phyloP scores from a whole-genome alignment of 1,284 basidiomycete species.

The Sutorius eximius region DNA sequence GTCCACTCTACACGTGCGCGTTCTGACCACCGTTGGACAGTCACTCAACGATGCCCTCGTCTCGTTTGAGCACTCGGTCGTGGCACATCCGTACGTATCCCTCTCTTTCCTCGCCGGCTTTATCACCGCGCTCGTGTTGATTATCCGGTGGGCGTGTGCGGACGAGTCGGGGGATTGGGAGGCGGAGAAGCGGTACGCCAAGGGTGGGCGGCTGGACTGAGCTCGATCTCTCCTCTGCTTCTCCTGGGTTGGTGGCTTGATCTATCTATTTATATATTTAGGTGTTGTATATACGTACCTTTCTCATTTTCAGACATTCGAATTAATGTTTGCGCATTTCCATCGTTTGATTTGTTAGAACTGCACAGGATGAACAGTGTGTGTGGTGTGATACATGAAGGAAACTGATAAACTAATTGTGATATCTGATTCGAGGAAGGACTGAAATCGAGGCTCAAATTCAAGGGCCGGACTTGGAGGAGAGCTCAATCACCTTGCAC shows the following conservation, averaged over 20 bases:
- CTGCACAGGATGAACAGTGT: too few relatives aligned
- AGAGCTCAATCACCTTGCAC: too few relatives aligned
- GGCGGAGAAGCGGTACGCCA: conserved; percentile 19
- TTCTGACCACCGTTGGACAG: conserved; percentile 6
- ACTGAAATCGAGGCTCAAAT: too few relatives aligned
- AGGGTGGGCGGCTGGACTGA: conserved; percentile 14
- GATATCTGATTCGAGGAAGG: too few relatives aligned
- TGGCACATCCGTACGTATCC: conserved; percentile 26
- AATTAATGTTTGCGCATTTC: too few relatives aligned
- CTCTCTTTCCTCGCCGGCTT: conserved; percentile 11
- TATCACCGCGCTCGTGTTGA: conserved; percentile 8
- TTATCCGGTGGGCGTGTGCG: conserved; percentile 11
- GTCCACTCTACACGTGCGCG: neutral
- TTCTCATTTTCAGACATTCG: too few relatives aligned
- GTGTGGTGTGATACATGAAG: too few relatives aligned
- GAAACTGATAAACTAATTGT: too few relatives aligned
- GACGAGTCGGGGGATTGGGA: conserved; percentile 19
- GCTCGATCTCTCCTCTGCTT: neutral
- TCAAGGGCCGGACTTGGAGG: too few relatives aligned
- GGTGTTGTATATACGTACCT: too few relatives aligned
- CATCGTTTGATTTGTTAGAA: too few relatives aligned
- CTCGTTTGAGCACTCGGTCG: conserved; percentile 11
- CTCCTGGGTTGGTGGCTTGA: neutral
- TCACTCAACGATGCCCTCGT: conserved; percentile 16
- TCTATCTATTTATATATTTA: neutral